phyloP scores from a whole-genome alignment of 164 flowering plant genomes.

The Berberis thunbergii region DNA sequence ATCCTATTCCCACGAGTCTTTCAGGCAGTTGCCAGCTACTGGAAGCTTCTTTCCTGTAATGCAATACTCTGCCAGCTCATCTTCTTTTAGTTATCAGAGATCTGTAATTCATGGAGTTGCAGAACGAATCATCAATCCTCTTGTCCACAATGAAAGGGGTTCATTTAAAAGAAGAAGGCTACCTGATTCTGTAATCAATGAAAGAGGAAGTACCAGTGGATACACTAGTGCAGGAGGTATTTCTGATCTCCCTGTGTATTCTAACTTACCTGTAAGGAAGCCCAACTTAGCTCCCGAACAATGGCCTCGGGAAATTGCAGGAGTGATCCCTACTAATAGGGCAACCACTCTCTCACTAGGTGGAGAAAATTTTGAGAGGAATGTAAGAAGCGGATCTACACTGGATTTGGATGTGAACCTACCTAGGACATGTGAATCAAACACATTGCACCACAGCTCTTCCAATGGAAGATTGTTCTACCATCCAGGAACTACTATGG shows the following conservation, averaged over 20 bases:
- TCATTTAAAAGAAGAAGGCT: slow-evolving; percentile 56
- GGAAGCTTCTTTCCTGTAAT: slow-evolving; percentile 22
- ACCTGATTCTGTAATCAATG: slow-evolving; percentile 30
- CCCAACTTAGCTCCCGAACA: slow-evolving; percentile 27
- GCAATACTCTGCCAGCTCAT: slow-evolving; percentile 20
- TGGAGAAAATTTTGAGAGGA: slow-evolving; percentile 43
- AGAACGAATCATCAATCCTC: slow-evolving; percentile 27
- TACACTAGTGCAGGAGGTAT: slow-evolving; percentile 26
- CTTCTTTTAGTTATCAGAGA: slow-evolving; percentile 31
- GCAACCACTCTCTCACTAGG: slow-evolving; percentile 31
- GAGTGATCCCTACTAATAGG: slow-evolving; percentile 16
- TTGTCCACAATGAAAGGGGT: slow-evolving; percentile 33
- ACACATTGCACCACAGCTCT: slow-evolving; percentile 24
- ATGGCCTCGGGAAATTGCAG: slow-evolving; percentile 28
- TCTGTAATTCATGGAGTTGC: not conserved
- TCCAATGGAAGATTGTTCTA: slow-evolving; percentile 13
- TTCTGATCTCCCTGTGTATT: slow-evolving; percentile 17
- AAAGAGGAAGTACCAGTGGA: slow-evolving; percentile 25
- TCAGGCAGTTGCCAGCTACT: slow-evolving; percentile 20
- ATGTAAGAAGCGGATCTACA: slow-evolving; percentile 58
- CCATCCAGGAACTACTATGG: slow-evolving; percentile 22
- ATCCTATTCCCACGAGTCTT: slow-evolving; percentile 20
- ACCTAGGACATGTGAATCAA: slow-evolving; percentile 22
- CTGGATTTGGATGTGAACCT: slow-evolving; percentile 36
- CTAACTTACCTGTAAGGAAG: slow-evolving; percentile 31